Percentiles rank a stretch among this genome's conserved stretches.
phyloP scores from a whole-genome alignment of 495 filamentous ascomycete genomes.

The Echria macrotheca region DNA sequence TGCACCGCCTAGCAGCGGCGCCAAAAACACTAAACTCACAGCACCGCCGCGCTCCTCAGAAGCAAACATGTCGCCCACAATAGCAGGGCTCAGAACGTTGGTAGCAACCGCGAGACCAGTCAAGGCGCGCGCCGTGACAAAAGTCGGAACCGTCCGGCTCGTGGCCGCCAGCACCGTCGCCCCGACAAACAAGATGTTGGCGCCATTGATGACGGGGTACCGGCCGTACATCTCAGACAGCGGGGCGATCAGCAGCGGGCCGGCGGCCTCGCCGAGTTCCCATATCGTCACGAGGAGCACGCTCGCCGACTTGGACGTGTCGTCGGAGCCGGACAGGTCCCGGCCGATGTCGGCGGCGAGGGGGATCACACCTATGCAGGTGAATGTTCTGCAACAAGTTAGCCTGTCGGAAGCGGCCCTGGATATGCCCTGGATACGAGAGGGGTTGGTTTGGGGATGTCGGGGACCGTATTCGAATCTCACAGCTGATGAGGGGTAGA shows the following conservation, averaged over 20 bases:
- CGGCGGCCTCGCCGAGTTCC: conserved; percentile 52
- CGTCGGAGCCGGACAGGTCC: conserved; percentile 36
- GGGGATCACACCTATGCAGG: conserved; percentile 51
- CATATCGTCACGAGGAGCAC: conserved; percentile 56
- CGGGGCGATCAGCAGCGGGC: conserved; percentile 55
- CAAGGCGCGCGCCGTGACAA: conserved; percentile 45
- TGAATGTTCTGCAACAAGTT: conserved; percentile 41
- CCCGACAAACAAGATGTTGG: conserved; percentile 47
- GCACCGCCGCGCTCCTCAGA: conserved; percentile 46
- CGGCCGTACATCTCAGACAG: conserved; percentile 54
- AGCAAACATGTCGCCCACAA: conserved; percentile 54
- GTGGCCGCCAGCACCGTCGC: conserved; percentile 41
- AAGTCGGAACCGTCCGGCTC: conserved; percentile 32
- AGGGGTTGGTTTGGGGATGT: neutral
- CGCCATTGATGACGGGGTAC: conserved; percentile 47
- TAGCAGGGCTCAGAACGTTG: conserved; percentile 53
- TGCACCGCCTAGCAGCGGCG: conserved; percentile 45
- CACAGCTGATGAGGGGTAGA: neutral
- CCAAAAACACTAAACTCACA: conserved; percentile 45
- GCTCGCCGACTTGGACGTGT: conserved; percentile 37
- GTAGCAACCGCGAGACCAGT: conserved; percentile 48
- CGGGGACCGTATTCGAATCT: neutral
- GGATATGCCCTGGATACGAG: neutral
- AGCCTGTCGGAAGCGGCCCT: neutral
- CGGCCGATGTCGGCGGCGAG: conserved; percentile 44